Evolutionary conservation across 2,329 filamentous ascomycete genomes (phyloP).

Genomic region (Sclerotinia spermophila): DNA sequence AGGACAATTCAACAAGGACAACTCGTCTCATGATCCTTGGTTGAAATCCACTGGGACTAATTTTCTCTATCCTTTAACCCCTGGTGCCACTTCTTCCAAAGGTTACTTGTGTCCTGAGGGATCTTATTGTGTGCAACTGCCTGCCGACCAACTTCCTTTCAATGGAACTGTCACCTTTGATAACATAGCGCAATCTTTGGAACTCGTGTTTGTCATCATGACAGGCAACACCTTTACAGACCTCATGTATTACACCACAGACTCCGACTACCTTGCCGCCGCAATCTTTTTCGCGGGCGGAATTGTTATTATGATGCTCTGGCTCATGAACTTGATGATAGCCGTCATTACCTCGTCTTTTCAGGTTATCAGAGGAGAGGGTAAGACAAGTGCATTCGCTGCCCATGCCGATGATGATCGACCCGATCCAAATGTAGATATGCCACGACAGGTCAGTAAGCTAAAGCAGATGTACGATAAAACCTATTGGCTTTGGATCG

Average conservation of each 20-base stretch:
- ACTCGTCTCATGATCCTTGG: conserved; percentile 63
- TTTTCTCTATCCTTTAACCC: conserved; percentile 43
- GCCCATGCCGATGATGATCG: conserved; percentile 59
- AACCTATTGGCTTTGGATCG: conserved; percentile 72
- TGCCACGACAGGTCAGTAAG: conserved; percentile 42
- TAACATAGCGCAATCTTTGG: conserved; percentile 85
- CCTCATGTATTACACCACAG: conserved; percentile 87
- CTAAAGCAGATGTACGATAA: conserved; percentile 73
- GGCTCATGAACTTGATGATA: conserved; percentile 91
- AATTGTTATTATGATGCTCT: conserved; percentile 90
- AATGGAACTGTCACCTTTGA: conserved; percentile 90
- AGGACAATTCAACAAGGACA: conserved; percentile 65
- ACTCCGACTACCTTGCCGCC: conserved; percentile 84
- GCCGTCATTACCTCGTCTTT: conserved; percentile 98
- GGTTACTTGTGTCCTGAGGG: conserved; percentile 83
- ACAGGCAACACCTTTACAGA: conserved; percentile 96
- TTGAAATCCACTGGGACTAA: conserved; percentile 42
- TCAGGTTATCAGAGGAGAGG: conserved; percentile 96
- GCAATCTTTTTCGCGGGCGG: conserved; percentile 71
- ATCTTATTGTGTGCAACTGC: conserved; percentile 76
- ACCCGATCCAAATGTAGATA: conserved; percentile 34
- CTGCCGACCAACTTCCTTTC: conserved; percentile 59
- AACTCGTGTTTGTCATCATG: conserved; percentile 97
- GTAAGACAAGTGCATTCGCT: conserved; percentile 89
- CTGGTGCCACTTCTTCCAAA: conserved; percentile 58